Base-by-base conservation (phyloP, 2,329 filamentous ascomycete genomes). In the Cladosporium oxysporum region DNA sequence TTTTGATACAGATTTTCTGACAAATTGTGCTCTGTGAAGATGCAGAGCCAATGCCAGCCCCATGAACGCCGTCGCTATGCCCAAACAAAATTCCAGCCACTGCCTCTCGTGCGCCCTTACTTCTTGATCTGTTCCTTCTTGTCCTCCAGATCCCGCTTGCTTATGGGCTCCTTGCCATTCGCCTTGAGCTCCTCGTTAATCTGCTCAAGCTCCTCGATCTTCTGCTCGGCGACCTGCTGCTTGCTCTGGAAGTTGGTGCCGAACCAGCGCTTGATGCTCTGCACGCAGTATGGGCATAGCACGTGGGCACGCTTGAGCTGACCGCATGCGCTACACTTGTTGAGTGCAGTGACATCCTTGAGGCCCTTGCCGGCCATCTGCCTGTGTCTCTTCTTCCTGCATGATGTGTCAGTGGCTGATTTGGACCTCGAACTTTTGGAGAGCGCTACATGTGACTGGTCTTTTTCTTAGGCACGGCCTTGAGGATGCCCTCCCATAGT, bases 401-500 rank as follows among this genome's bases (percentile, higher is more conserved):
- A 5, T 35, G 26, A 35, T 61, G n/a, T 57, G 62, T 67, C 29
- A 65, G 62, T 35, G 2, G 14, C 8, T 47, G 52, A 29, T 26
- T 37, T n/a, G 6, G 12, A 26, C 41, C 33, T 29, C 11, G 23
- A 28, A 12, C 6, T 23, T n/a, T 18, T 50, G 29, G 62, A 28
- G 21, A 52, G 57, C 29, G n/a, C 26, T 62, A 66, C 83, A 92
- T 92, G 79, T 99, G 92, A 50, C 94, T 97, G 37, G 93, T 96
- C 87, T 98, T 99, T 83, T 97, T 98, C 86, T 99, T 99, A 5
- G 95, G 95, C 18, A 98, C 95, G 1, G 95, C 95, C 71, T 89
- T 89, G 71, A 99, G 84, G 55, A 99, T 87, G 6, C 91, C 93
- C 72, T 97, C 94, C 94, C 94, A 98, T 74, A 99, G 88, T 69